Evolutionary conservation across 768 basidiomycete genomes (phyloP).

Genomic region (Chalciporus piperatus): DNA sequence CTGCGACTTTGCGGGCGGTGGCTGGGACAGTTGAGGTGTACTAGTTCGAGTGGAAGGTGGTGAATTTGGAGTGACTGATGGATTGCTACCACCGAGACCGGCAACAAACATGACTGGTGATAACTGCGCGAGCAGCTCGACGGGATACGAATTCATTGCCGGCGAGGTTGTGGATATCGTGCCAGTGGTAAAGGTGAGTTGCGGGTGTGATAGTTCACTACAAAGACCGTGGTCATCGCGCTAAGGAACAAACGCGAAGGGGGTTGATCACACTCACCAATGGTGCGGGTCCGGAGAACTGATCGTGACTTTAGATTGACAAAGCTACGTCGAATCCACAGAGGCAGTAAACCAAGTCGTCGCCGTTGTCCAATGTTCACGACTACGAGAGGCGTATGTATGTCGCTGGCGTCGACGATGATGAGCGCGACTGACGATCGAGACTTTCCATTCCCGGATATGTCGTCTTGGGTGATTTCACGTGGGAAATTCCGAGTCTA

Average conservation of each 20-base stretch:
- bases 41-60: conserved; percentile 11
- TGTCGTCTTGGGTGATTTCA: not conserved
- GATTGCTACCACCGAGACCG: conserved; percentile 54
- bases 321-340: not conserved
- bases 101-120: conserved; percentile 95
- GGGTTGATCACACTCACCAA: no score
- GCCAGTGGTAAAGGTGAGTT: no score
- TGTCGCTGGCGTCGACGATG: no score
- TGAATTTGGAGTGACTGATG: conserved; percentile 7
- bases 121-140: conserved; percentile 84
- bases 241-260: no score
- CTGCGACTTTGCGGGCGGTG: conserved; percentile 35
- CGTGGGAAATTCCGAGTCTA: no score
- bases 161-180: not conserved
- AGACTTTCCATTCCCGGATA: not conserved
- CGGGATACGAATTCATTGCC: conserved; percentile 88
- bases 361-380: no score
- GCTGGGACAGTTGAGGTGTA: conserved; percentile 22
- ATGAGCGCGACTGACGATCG: no score
- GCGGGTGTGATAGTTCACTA: not conserved
- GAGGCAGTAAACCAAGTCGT: not conserved
- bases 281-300: no score
- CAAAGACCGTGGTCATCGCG: no score
- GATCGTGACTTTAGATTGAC: no score
- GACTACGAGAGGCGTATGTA: not conserved